Conservation (phyloP, 495 filamentous ascomycete species). For the Trichoderma orchidacearum region DNA sequence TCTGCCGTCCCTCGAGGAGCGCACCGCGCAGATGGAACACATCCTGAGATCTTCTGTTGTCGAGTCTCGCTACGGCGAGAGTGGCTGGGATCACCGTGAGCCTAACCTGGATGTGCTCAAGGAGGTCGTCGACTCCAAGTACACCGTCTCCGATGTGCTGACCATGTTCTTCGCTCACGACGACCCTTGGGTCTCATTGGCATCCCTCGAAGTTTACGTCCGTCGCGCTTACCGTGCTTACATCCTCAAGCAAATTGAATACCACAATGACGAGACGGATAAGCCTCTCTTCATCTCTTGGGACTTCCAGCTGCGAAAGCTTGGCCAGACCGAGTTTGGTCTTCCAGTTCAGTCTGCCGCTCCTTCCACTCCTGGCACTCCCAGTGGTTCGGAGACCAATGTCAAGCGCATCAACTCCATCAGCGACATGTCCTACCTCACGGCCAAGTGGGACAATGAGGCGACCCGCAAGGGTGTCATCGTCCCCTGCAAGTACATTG, state of each 20-base stretch:
- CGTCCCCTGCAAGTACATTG: conserved; percentile 80
- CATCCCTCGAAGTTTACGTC: conserved; percentile 89
- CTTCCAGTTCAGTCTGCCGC: conserved; percentile 58
- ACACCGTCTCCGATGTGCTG: conserved; percentile 93
- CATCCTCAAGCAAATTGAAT: conserved; percentile 72
- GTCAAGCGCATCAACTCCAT: conserved; percentile 84
- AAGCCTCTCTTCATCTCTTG: conserved; percentile 74
- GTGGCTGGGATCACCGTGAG: conserved; percentile 91
- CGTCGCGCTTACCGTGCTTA: conserved; percentile 96
- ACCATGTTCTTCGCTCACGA: conserved; percentile 86
- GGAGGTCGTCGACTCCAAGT: conserved; percentile 96
- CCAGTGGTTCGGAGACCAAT: conserved; percentile 35
- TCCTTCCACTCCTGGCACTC: conserved; percentile 79
- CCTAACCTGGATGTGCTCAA: conserved; percentile 77
- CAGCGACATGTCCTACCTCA: conserved; percentile 86
- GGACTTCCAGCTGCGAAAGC: conserved; percentile 90
- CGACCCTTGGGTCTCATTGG: conserved; percentile 89
- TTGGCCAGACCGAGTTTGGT: conserved; percentile 80
- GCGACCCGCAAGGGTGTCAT: conserved; percentile 87
- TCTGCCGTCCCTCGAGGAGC: conserved; percentile 88
- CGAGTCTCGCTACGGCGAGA: conserved; percentile 92
- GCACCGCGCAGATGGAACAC: conserved; percentile 93
- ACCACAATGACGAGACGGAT: conserved; percentile 62
- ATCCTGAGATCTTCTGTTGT: conserved; percentile 95
- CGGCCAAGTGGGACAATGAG: conserved; percentile 52